Conservation (phyloP, 108 stramenopile species). For the Parmales sp. region DNA sequence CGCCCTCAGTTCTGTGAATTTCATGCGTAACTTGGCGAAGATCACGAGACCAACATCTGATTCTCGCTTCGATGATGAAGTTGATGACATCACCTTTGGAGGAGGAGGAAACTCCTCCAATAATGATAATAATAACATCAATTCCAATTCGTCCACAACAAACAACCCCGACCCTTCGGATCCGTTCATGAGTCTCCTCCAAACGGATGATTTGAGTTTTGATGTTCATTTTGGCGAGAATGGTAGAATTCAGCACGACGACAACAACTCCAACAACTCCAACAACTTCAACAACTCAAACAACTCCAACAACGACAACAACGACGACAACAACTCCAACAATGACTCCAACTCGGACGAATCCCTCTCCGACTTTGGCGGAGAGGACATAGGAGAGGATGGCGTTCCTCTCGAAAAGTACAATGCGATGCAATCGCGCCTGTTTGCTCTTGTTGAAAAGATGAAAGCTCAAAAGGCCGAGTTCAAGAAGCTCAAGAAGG, state of each 20-base stretch:
- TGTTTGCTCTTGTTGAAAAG: background rate
- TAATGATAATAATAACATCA: background rate
- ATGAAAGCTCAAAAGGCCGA: background rate
- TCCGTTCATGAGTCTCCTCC: background rate
- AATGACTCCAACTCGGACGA: background rate
- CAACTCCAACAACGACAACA: background rate
- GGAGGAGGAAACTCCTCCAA: background rate
- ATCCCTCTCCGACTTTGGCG: background rate
- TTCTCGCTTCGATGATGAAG: background rate
- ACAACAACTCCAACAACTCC: background rate
- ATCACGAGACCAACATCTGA: background rate
- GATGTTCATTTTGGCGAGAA: background rate
- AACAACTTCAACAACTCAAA: background rate
- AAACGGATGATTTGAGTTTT: background rate
- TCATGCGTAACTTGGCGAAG: slow-evolving; percentile 10
- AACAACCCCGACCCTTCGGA: background rate
- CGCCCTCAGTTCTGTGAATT: background rate
- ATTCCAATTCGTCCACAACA: no score
- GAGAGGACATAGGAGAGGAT: background rate
- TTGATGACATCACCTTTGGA: background rate
- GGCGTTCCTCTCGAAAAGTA: slow-evolving; percentile 6
- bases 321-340: background rate
- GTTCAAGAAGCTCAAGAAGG: background rate
- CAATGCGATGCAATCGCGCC: background rate
- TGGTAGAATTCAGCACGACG: background rate